Conservation (phyloP, 1,284 basidiomycete species). For the Coniferiporia sulphurascens region DNA sequence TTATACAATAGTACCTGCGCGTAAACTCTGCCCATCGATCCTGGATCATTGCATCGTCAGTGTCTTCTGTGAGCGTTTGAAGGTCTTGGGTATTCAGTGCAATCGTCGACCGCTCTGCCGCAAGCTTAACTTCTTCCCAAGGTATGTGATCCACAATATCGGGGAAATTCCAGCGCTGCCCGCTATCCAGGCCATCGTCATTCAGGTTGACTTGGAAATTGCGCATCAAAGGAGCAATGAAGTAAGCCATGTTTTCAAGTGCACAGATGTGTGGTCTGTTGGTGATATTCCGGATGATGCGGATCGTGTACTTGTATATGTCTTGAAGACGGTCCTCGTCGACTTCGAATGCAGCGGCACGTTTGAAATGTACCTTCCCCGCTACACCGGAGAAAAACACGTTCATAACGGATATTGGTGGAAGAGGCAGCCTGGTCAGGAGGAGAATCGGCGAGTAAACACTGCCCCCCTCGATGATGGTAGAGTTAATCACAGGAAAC, state of each 20-base stretch:
- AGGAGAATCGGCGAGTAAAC: slow-evolving; percentile 54
- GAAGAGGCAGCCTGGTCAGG: slow-evolving; percentile 61
- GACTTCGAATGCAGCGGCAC: slow-evolving; percentile 45
- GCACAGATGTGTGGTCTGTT: slow-evolving; percentile 62
- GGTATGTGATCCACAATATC: slow-evolving; percentile 47
- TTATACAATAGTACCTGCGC: slow-evolving; percentile 52
- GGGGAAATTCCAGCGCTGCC: slow-evolving; percentile 28
- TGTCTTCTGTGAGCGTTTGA: slow-evolving; percentile 38
- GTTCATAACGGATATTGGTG: slow-evolving; percentile 46
- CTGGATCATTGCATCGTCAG: slow-evolving; percentile 63
- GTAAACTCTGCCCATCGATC: slow-evolving; percentile 76
- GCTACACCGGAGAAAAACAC: slow-evolving; percentile 52
- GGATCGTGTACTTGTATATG: slow-evolving; percentile 56
- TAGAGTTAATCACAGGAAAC: slow-evolving; percentile 26
- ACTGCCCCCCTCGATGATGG: slow-evolving; percentile 31
- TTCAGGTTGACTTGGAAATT: slow-evolving; percentile 11
- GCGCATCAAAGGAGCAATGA: slow-evolving; percentile 53
- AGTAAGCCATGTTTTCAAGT: slow-evolving; percentile 51
- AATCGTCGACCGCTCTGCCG: slow-evolving; percentile 45
- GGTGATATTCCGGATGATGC: slow-evolving; percentile 53
- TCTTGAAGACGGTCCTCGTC: slow-evolving; percentile 41
- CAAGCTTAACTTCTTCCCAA: slow-evolving; percentile 58
- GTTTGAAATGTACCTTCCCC: slow-evolving; percentile 38
- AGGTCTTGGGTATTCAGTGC: slow-evolving; percentile 42
- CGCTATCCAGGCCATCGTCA: slow-evolving; percentile 16